Base-by-base conservation (phyloP, 2,329 filamentous ascomycete genomes). In the Colletotrichum melonis region DNA sequence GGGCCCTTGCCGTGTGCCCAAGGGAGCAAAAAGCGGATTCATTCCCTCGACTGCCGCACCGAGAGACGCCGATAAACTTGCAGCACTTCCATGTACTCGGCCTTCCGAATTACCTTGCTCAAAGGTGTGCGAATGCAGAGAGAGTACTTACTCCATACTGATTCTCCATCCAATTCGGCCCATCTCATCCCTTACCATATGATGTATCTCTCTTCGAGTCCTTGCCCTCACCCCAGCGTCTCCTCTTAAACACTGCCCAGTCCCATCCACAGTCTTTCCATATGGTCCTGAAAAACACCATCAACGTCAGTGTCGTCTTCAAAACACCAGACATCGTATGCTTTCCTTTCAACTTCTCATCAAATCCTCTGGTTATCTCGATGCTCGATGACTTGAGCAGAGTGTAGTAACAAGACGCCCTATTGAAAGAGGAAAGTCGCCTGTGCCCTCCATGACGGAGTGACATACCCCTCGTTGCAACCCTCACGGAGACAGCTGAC, bases 401-500 rank as follows among this genome's bases (percentile, higher is more conserved):
- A 49, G 11, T 5, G 38, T 52, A 19, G 38, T 38, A 19, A 5
- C 49, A n/a, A 19, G 16, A 22, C 52, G 24, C 12, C 28, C 22
- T 49, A 26, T 62, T 26, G 16, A 62, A 42, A 62, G 38, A 46
- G 58, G 58, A 62, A 62, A 49, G 38, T 62, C 24, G 58, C 4
- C 5, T 60, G 3, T 22, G 32, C 35, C 35, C 35, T 38, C 58
- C 58, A 26, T 5, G 7, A 46, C 35, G 35, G 8, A 24, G 58
- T 49, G 22, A 12, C 24, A 62, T 54, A 14, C 60, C 46, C 8
- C 16, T 46, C 38, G 16, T 14, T 26, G 49, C 42, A 67, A 55
- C 62, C 54, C 42, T 59, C 22, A 22, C 60, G 42, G 5, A 7
- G 35, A 28, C 57, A 72, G 32, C 64, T 65, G 49, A 22, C 69